Conservation (phyloP, 2,329 filamentous ascomycete species). For the Neonectria faginata region DNA sequence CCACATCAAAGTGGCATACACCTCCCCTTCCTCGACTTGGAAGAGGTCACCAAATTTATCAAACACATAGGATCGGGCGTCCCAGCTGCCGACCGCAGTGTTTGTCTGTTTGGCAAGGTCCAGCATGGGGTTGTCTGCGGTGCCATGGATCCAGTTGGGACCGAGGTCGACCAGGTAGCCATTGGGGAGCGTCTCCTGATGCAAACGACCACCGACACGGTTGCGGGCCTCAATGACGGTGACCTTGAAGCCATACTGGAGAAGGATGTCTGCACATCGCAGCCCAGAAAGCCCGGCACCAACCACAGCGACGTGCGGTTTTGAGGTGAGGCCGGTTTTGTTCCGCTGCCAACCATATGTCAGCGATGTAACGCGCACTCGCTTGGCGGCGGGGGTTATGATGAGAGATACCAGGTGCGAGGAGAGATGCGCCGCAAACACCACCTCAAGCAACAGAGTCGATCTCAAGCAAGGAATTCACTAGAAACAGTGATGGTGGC, state of each 20-base stretch:
- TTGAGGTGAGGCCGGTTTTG: conserved; percentile 35
- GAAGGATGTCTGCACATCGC: conserved; percentile 75
- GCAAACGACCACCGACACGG: conserved; percentile 74
- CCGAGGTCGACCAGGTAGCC: conserved; percentile 68
- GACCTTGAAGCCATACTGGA: conserved; percentile 73
- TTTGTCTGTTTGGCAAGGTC: conserved; percentile 72
- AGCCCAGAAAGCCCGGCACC: conserved; percentile 78
- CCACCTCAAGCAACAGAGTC: conserved; percentile 3
- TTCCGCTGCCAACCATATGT: conserved; percentile 42
- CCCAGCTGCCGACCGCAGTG: conserved; percentile 62
- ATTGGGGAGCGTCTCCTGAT: conserved; percentile 62
- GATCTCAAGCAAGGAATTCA: background rate
- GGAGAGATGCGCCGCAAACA: conserved; percentile 7
- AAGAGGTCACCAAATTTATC: conserved; percentile 67
- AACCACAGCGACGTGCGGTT: conserved; percentile 72
- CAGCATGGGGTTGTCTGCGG: conserved; percentile 75
- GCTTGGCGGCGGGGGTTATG: conserved; percentile 30
- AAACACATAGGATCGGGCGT: conserved; percentile 66
- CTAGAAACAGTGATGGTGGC: background rate
- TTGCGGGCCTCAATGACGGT: conserved; percentile 77
- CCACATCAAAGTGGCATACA: conserved; percentile 70
- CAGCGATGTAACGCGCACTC: conserved; percentile 39
- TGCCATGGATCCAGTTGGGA: conserved; percentile 86
- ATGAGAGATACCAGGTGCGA: conserved; percentile 16
- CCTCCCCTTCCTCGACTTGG: conserved; percentile 57